Evolutionary conservation across 2,329 filamentous ascomycete genomes (phyloP).

Genomic region (Diplodia corticola): DNA sequence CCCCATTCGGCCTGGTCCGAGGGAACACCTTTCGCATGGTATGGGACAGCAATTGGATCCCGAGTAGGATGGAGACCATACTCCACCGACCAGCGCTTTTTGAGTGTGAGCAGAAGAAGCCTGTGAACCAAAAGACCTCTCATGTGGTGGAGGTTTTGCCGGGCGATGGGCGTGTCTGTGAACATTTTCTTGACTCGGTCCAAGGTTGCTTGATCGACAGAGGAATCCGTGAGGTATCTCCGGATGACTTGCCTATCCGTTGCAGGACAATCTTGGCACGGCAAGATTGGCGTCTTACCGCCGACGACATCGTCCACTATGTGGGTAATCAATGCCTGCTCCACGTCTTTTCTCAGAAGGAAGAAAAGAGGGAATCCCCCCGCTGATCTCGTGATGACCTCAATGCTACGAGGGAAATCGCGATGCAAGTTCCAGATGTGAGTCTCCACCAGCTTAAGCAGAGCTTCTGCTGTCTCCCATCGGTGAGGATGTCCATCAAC

Average conservation of each 20-base stretch:
- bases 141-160: slow-evolving; percentile 54
- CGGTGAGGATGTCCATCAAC: slow-evolving; percentile 45
- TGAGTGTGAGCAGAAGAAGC: slow-evolving; percentile 60
- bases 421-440: slow-evolving; percentile 39
- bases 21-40: slow-evolving; percentile 44
- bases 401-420: slow-evolving; percentile 49
- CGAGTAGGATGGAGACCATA: slow-evolving; percentile 52
- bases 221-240: slow-evolving; percentile 36
- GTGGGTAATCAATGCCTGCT: slow-evolving; percentile 31
- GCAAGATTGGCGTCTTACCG: slow-evolving; percentile 31
- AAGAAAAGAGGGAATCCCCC: slow-evolving; percentile 57
- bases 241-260: slow-evolving; percentile 33
- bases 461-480: slow-evolving; percentile 41
- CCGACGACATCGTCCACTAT: slow-evolving; percentile 38
- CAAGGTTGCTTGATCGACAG: slow-evolving; percentile 25
- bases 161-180: slow-evolving; percentile 44
- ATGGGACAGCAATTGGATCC: slow-evolving; percentile 66
- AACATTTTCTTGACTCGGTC: slow-evolving; percentile 34
- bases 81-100: slow-evolving; percentile 67
- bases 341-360: slow-evolving; percentile 50
- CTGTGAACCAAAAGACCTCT: slow-evolving; percentile 63
- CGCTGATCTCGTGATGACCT: slow-evolving; percentile 45
- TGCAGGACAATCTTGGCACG: slow-evolving; percentile 31
- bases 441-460: slow-evolving; percentile 36
- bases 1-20: slow-evolving; percentile 65